Evolutionary conservation across 2,329 filamentous ascomycete species (phyloP).

Genomic region (Colletotrichum orchidophilum): DNA sequence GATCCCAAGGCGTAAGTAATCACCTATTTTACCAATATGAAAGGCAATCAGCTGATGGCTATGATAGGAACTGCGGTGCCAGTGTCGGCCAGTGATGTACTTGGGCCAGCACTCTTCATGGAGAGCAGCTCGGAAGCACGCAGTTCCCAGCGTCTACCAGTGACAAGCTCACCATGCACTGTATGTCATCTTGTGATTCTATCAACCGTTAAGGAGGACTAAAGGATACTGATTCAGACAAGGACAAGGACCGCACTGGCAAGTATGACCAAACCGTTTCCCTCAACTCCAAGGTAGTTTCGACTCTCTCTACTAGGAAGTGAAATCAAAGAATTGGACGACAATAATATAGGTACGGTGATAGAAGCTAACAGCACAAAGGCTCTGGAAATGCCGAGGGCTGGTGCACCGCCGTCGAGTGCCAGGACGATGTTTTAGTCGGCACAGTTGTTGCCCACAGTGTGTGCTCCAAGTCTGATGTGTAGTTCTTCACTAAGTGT

Average conservation of each 20-base stretch:
- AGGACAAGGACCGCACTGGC: constrained; percentile 15
- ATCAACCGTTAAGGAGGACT: background rate
- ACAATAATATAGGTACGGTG: no score
- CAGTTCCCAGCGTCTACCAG: background rate
- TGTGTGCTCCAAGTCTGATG: background rate
- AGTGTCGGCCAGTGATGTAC: constrained; percentile 8
- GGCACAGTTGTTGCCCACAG: constrained; percentile 11
- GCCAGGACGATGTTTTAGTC: constrained; percentile 1
- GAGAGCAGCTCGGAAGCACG: constrained; percentile 6
- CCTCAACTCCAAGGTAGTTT: constrained; percentile 4
- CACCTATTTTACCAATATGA: background rate
- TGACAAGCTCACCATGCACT: constrained; percentile 10
- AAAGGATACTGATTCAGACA: background rate
- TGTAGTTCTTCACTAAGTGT: background rate
- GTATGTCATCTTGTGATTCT: background rate
- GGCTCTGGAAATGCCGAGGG: constrained; percentile 1
- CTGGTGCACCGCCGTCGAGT: constrained; percentile 12
- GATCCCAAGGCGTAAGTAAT: background rate
- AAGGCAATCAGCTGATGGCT: background rate
- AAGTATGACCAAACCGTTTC: constrained; percentile 7
- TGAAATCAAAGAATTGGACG: background rate
- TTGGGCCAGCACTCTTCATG: constrained; percentile 12
- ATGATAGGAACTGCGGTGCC: background rate
- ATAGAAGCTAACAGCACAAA: background rate
- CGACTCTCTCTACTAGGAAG: background rate